A percentile compares a stretch with the other conserved stretches of the same genome.
Conservation (phyloP, 164 flowering plant species). For the Umbilicus rupestris region DNA sequence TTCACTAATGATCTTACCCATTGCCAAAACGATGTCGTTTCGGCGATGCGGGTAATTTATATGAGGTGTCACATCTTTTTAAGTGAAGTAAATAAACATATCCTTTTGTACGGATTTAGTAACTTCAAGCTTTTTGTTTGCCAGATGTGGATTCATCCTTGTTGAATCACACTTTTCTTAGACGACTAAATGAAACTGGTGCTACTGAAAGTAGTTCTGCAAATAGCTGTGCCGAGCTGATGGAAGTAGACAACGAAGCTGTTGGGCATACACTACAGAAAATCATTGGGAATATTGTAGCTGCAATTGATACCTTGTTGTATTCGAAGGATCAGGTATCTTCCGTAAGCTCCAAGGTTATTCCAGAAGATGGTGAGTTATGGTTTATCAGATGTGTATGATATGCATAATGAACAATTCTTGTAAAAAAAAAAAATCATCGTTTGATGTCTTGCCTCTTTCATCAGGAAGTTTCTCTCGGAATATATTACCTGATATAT, state of each 20-base stretch:
- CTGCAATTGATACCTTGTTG: slow-evolving; percentile 45
- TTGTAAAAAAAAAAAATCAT: not conserved
- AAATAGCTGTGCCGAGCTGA: slow-evolving; percentile 21
- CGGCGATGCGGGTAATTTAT: not conserved
- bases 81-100: not conserved
- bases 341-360: slow-evolving; percentile 24
- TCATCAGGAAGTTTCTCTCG: slow-evolving; percentile 36
- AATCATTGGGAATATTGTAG: slow-evolving; percentile 36
- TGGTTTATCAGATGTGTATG: not conserved
- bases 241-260: slow-evolving; percentile 27
- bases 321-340: slow-evolving; percentile 34
- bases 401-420: not conserved
- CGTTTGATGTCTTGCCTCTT: slow-evolving; percentile 12
- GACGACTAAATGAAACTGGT: slow-evolving; percentile 70
- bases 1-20: not conserved
- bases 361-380: slow-evolving; percentile 47
- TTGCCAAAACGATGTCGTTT: not conserved
- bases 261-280: slow-evolving; percentile 23
- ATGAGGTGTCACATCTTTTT: not conserved
- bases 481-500: slow-evolving; percentile 33
- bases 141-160: slow-evolving; percentile 41
- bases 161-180: slow-evolving; percentile 43
- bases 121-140: slow-evolving; percentile 1
- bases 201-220: slow-evolving; percentile 74
- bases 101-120: not conserved